Percentiles rank a stretch among this genome's conserved stretches.
These are phyloP conservation scores for Crithidia brevicula DNA, from an alignment of 208 protist genomes.

Conservation along the genomic window DNA sequence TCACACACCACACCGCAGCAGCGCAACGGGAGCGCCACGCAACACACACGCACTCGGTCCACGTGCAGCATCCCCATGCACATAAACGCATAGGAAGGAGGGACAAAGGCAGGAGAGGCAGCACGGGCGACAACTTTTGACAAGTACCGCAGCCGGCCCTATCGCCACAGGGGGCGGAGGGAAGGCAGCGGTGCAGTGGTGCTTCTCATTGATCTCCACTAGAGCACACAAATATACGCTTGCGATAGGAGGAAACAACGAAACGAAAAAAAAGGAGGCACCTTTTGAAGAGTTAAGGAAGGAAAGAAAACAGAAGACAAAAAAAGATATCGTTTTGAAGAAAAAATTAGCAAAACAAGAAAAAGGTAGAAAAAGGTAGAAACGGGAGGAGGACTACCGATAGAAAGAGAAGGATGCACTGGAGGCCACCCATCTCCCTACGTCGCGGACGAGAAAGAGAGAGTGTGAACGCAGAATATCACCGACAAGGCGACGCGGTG, in stretches of 20 bases:
- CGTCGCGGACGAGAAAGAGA: too few relatives aligned
- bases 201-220: neutral
- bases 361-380: too few relatives aligned
- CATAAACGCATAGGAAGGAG: neutral
- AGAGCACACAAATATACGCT: neutral
- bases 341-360: neutral
- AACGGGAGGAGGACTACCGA: too few relatives aligned
- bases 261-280: neutral
- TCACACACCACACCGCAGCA: neutral
- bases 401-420: too few relatives aligned
- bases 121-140: constrained; percentile 8
- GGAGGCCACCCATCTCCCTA: too few relatives aligned
- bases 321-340: constrained; percentile 4
- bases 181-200: neutral
- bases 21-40: neutral
- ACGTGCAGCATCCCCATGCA: neutral
- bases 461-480: neutral
- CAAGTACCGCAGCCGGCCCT: neutral
- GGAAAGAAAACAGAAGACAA: neutral
- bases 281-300: neutral
- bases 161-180: neutral
- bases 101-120: neutral
- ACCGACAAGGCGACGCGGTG: neutral
- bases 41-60: neutral
- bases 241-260: constrained; percentile 11